Conservation (phyloP, 176 grass and related monocot genomes). For the Tuctoria greenei region DNA sequence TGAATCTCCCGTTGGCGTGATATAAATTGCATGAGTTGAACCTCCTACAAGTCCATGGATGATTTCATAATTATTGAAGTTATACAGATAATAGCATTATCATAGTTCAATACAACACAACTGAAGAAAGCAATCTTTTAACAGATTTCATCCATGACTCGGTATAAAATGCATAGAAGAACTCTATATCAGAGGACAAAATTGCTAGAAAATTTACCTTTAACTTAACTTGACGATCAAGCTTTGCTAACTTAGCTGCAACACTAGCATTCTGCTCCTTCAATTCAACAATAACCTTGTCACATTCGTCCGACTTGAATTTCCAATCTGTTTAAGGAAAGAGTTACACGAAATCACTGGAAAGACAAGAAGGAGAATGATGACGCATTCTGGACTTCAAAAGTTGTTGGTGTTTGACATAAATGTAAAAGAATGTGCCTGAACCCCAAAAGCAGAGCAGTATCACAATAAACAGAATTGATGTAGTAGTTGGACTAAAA, state of each 20-base stretch:
- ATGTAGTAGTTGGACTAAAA: not conserved
- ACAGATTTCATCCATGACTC: slow-evolving; percentile 17
- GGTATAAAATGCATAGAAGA: not conserved
- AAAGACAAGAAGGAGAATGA: slow-evolving; percentile 26
- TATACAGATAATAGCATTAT: not conserved
- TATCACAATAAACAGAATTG: slow-evolving; percentile 5
- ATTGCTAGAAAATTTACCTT: slow-evolving; percentile 59
- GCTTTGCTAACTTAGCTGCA: slow-evolving; percentile 60
- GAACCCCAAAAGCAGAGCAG: not conserved
- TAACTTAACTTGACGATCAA: slow-evolving; percentile 73
- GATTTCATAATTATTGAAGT: slow-evolving; percentile 29
- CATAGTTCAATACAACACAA: slow-evolving; percentile 21
- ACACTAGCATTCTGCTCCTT: slow-evolving; percentile 76
- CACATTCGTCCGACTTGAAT: slow-evolving; percentile 88
- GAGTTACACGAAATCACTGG: slow-evolving; percentile 25
- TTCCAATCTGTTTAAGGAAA: slow-evolving; percentile 75
- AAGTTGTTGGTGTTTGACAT: not conserved
- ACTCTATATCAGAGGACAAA: not conserved
- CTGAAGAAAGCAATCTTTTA: slow-evolving; percentile 19
- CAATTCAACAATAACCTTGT: slow-evolving; percentile 67
- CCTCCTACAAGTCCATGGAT: slow-evolving; percentile 57
- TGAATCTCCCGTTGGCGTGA: slow-evolving; percentile 62
- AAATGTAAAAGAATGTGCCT: not conserved
- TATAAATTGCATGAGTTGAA: slow-evolving; percentile 60
- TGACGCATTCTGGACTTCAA: slow-evolving; percentile 1